A percentile compares a stretch with the other conserved stretches of the same genome.
Evolutionary conservation across 177 flowering plant genomes (phyloP).

Genomic region (Vitis hybrid): DNA sequence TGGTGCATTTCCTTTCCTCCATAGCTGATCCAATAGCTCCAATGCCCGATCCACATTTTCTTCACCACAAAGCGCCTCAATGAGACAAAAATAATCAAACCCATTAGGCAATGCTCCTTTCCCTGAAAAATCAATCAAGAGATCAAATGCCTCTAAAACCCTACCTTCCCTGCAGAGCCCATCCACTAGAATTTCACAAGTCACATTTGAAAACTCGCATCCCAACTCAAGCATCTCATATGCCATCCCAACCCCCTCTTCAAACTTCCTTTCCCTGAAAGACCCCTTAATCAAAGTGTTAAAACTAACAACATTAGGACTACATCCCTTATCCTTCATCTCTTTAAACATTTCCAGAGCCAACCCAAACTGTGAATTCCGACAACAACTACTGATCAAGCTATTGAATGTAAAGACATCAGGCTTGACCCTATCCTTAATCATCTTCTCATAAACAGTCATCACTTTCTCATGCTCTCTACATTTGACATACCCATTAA

Average conservation of each 20-base stretch:
- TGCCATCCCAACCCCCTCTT: conserved; percentile 74
- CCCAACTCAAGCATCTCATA: conserved; percentile 87
- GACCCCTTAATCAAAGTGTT: conserved; percentile 82
- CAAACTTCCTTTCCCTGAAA: conserved; percentile 56
- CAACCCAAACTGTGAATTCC: conserved; percentile 44
- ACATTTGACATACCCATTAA: conserved; percentile 44
- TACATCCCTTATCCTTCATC: conserved; percentile 69
- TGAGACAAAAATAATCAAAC: conserved; percentile 54
- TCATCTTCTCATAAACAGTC: conserved; percentile 51
- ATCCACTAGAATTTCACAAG: conserved; percentile 78
- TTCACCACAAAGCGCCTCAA: conserved; percentile 54
- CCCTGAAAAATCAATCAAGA: conserved; percentile 56
- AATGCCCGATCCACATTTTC: conserved; percentile 46
- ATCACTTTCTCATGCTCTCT: conserved; percentile 42
- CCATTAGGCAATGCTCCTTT: conserved; percentile 60
- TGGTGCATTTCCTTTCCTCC: conserved; percentile 52
- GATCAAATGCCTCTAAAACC: conserved; percentile 48
- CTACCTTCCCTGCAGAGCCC: conserved; percentile 65
- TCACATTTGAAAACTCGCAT: conserved; percentile 57
- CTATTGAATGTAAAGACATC: conserved; percentile 79
- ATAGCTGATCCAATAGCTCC: conserved; percentile 51
- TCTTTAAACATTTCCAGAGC: conserved; percentile 76
- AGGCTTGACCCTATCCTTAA: conserved; percentile 64
- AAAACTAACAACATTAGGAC: conserved; percentile 85
- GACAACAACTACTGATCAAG: conserved; percentile 62